Evolutionary conservation across 2,329 filamentous ascomycete genomes (phyloP), one percentile per base, ranked within the genome.

Genomic region (Teratosphaeria gauchensis): DNA sequence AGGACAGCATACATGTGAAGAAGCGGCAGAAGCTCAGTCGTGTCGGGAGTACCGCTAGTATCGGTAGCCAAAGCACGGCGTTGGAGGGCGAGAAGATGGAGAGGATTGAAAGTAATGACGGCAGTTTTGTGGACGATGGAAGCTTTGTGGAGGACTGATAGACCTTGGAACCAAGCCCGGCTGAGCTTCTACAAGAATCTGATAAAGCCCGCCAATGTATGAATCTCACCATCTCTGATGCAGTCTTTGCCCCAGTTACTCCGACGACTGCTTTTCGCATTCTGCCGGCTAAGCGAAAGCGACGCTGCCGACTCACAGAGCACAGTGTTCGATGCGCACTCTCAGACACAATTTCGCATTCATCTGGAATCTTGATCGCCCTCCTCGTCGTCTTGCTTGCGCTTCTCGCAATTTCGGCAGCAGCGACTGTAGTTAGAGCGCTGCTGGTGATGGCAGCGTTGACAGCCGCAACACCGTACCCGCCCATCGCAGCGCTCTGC

Each of bases 1-100:
- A 70, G 24, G 69, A 71, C 24, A 63, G 55, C 31, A 60, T 67
- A 19, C 67, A 69, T 57, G 63, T 72, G n/a, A 71, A 71, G 66
- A 74, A 74, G 60, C 62, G 71, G 56, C 69, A 72, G 63, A 73
- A 73, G 62, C 55, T 74, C 59, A 68, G 68, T 55, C 63, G 72
- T 31, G 68, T 72, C 38, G 68, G 67, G 24, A 72, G 70, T 56
- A 67, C 65, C 31, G 67, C 69, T n/a, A 73, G 71, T 59, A 61
- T 72, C 9, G 60, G 62, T 12, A 67, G 63, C 14, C 62, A 65
- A 53, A 65, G 59, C 42, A 66, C 65, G 7, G 58, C 64, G 24
- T 62, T 61, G 24, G 61, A 38, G 33, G 63, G 60, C 54, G 55
- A 56, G 33, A 69, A 66, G 33, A 62, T 69, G 61, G 69, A 71